Percentiles rank a stretch among this genome's conserved stretches.
Conservation (phyloP, 257 asterid genomes). For the Solanum sejunctum region DNA sequence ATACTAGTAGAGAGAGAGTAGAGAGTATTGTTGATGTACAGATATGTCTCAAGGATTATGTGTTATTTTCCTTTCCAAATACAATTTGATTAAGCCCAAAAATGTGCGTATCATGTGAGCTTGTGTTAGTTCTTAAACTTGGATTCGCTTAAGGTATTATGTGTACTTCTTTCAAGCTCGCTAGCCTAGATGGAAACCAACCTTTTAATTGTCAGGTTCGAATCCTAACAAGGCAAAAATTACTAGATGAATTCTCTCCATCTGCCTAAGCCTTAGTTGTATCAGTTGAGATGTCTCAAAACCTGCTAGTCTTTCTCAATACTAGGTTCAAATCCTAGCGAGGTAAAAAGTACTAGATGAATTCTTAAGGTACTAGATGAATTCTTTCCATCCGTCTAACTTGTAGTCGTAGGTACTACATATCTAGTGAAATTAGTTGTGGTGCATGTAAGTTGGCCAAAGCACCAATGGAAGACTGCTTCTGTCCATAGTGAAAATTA, state of each 20-base stretch:
- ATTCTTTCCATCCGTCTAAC: background rate
- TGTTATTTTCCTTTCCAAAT: slow-evolving; percentile 5
- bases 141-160: background rate
- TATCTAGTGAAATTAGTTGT: background rate
- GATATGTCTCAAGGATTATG: slow-evolving; percentile 13
- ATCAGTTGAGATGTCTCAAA: background rate
- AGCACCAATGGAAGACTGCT: background rate
- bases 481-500: background rate
- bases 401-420: background rate
- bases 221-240: background rate
- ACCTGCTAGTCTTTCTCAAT: background rate
- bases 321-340: background rate
- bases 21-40: slow-evolving; percentile 25
- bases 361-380: background rate
- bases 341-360: background rate
- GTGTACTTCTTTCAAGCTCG: background rate
- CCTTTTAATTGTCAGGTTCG: background rate
- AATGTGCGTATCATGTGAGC: background rate
- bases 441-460: background rate
- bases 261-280: background rate
- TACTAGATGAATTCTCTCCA: background rate
- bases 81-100: slow-evolving; percentile 6
- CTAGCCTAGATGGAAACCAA: background rate
- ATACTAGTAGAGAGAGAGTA: slow-evolving; percentile 1
- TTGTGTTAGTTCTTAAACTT: background rate